Conservation (phyloP, 139 green algal genomes). For the Chlorella sp. region DNA sequence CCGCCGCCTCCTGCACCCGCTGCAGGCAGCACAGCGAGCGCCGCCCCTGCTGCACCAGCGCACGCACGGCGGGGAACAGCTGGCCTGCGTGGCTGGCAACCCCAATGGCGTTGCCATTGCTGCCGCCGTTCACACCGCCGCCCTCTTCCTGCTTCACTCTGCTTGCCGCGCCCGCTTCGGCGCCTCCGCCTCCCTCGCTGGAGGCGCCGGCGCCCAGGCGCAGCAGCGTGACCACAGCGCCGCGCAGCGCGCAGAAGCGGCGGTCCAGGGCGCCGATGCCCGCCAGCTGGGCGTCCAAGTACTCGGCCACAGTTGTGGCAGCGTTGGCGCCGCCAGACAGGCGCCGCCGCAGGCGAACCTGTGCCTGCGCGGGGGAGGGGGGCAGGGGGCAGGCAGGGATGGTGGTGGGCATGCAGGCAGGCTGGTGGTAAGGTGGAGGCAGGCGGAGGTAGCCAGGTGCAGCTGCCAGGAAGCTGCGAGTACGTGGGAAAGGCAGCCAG, state of each 20-base stretch:
- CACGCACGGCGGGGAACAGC: background rate
- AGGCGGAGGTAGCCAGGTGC: too few relatives aligned
- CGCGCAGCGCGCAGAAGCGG: constrained; percentile 8
- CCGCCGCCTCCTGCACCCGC: background rate
- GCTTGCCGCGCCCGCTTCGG: background rate
- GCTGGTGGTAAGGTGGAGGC: too few relatives aligned
- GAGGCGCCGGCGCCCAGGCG: background rate
- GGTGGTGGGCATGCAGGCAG: too few relatives aligned
- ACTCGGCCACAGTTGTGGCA: background rate
- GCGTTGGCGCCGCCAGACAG: background rate
- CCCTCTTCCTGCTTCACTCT: background rate
- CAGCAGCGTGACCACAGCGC: background rate
- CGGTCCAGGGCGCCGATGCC: background rate
- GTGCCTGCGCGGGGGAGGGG: background rate
- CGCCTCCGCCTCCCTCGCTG: background rate
- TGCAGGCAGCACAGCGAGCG: background rate
- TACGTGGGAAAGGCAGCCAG: too few relatives aligned
- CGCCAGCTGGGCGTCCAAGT: constrained; percentile 21
- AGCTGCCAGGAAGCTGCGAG: too few relatives aligned
- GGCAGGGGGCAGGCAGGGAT: too few relatives aligned
- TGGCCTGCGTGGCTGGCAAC: background rate
- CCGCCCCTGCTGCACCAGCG: background rate
- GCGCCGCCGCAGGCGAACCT: background rate
- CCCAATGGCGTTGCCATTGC: background rate
- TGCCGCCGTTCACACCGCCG: background rate